Evolutionary conservation across 768 basidiomycete species (phyloP).

Genomic region (Lactarius tabidus): DNA sequence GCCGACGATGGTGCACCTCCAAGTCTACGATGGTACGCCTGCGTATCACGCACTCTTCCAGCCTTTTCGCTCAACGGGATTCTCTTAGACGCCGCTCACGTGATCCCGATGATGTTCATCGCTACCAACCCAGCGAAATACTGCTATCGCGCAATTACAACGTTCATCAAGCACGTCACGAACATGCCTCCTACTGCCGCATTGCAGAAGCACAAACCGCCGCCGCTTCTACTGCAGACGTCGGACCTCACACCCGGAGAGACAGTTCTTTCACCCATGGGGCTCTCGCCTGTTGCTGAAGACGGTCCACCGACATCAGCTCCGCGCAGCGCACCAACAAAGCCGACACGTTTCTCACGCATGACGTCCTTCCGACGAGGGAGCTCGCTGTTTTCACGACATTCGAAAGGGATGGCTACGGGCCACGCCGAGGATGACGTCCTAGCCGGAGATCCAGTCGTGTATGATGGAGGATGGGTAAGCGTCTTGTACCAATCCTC

Average conservation of each 20-base stretch:
- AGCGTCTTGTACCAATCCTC: slow-evolving; percentile 13
- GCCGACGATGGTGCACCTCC: slow-evolving; percentile 83
- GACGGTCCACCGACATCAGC: too few relatives aligned
- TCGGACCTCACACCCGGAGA: neutral
- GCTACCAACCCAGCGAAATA: slow-evolving; percentile 76
- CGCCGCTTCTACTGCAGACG: neutral
- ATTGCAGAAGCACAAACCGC: neutral
- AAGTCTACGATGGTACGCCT: slow-evolving; percentile 81
- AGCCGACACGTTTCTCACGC: too few relatives aligned
- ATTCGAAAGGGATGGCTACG: neutral
- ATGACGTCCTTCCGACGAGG: too few relatives aligned
- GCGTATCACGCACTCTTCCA: neutral
- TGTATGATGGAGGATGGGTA: slow-evolving; percentile 52
- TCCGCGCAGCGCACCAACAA: too few relatives aligned
- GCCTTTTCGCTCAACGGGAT: neutral
- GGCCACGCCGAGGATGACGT: slow-evolving; percentile 24
- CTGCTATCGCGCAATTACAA: slow-evolving; percentile 76
- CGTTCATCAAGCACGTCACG: slow-evolving; percentile 65
- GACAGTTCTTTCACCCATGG: neutral
- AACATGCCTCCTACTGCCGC: slow-evolving; percentile 36
- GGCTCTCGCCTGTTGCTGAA: too few relatives aligned
- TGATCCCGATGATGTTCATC: slow-evolving; percentile 65
- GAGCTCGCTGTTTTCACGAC: neutral
- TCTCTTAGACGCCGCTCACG: slow-evolving; percentile 61
- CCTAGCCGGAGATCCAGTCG: slow-evolving; percentile 55